Evolutionary conservation across 306 rosid genomes (phyloP), one percentile per base, ranked within the genome.

Genomic region (Lathyrus tuberosus): DNA sequence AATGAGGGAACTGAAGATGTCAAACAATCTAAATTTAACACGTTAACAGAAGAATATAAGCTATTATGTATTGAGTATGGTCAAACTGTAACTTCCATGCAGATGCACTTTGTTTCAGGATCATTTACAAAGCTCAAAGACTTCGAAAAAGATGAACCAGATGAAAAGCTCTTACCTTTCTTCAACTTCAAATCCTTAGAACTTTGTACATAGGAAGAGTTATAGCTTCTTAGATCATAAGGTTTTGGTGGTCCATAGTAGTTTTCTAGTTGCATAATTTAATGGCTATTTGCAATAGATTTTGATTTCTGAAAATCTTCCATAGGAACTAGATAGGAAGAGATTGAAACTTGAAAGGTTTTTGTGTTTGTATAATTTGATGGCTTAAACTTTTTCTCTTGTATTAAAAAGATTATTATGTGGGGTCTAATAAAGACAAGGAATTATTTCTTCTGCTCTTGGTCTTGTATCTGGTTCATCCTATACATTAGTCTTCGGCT

Each of bases 271-370:
- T 88, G 89, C 96, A 88, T 85, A 60, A 35, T 76, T 20, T 69
- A 76, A 8, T 53, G 80, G 13, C 84, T 85, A 31, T 80, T 65
- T 49, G 86, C 88, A 70, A 85, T 77, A 13, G 88, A 75, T 72
- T 74, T 80, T 71, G 94, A 77, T 84, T 92, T 81, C 56, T 77
- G 72, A 69, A 82, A 73, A 24, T 88, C 94, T 56, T 78, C 98
- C 97, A 90, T 90, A 62, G 79, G 18, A 64, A 47, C 24, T 35
- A 7, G 62, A 40, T 65, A 62, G 72, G 76, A 13, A 17, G 47
- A 46, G 33, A 35, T 12, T 63, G 22, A 38, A 58, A 33, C 38
- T 33, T 33, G 38, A 33, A 47, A 8, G 20, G 16, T 18, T 11
- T 67, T 48, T 49, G 7, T 33, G n/a, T 68, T 24, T 67, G 48